Percentiles rank a stretch among this genome's conserved stretches.
These are phyloP conservation scores for Nematocida sp. DNA, from an alignment of 371 early-diverging fungal species.

Conservation along the genomic window DNA sequence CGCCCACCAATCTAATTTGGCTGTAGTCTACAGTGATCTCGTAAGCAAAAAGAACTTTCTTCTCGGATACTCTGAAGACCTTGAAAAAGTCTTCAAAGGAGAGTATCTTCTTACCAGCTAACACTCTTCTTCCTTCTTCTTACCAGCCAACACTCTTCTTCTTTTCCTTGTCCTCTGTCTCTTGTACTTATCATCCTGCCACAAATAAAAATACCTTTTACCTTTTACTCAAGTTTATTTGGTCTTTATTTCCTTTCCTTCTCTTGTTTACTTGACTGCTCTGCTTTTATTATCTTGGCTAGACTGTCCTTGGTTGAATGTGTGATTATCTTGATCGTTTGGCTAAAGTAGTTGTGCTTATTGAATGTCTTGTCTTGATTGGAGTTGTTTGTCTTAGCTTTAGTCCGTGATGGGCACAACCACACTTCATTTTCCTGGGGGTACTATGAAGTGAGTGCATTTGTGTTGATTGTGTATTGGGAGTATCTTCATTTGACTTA, in stretches of 20 bases:
- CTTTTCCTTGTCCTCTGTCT: not conserved
- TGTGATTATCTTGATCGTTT: too few relatives aligned
- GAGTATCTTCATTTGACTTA: too few relatives aligned
- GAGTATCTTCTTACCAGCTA: constrained; percentile 16
- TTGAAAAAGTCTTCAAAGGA: constrained; percentile 40
- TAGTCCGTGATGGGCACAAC: not conserved
- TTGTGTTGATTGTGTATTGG: too few relatives aligned
- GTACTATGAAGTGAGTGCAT: too few relatives aligned
- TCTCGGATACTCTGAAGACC: constrained; percentile 29
- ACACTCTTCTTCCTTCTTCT: not conserved
- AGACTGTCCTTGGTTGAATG: too few relatives aligned
- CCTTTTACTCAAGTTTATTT: too few relatives aligned
- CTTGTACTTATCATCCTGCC: too few relatives aligned
- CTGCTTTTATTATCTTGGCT: too few relatives aligned
- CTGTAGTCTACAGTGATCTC: constrained; percentile 17
- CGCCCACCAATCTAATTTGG: constrained; percentile 15
- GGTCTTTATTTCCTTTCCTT: too few relatives aligned
- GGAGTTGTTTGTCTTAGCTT: not conserved
- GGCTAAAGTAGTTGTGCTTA: too few relatives aligned
- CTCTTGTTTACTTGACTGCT: too few relatives aligned
- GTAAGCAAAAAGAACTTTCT: constrained; percentile 16
- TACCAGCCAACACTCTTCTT: not conserved
- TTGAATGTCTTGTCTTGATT: not conserved
- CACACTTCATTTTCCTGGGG: constrained; percentile 8
- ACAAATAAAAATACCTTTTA: too few relatives aligned